phyloP scores from a whole-genome alignment of 2,329 filamentous ascomycete genomes.

The Phymatotrichopsis omnivora region DNA sequence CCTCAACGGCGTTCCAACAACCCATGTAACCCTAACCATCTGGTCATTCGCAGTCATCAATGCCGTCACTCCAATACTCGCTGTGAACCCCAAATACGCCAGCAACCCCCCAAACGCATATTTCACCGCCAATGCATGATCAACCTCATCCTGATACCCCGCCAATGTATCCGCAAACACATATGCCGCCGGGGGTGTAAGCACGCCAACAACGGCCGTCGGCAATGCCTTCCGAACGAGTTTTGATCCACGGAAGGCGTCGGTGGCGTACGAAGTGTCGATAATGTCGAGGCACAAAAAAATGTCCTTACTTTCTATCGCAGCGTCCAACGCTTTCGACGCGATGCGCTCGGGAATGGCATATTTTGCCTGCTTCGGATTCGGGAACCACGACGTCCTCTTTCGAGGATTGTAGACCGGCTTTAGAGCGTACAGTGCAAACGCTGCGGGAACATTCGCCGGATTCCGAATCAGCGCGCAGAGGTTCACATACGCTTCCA shows the following conservation, averaged over 20 bases:
- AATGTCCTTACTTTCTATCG: constrained; percentile 69
- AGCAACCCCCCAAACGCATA: constrained; percentile 71
- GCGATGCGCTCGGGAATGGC: constrained; percentile 64
- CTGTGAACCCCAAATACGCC: constrained; percentile 72
- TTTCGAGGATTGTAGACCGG: constrained; percentile 41
- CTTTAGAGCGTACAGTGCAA: constrained; percentile 76
- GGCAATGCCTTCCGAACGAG: constrained; percentile 56
- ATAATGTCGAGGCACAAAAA: constrained; percentile 66
- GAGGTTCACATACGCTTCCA: constrained; percentile 64
- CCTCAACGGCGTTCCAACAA: constrained; percentile 66
- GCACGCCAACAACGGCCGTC: constrained; percentile 42
- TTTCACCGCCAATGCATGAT: constrained; percentile 60
- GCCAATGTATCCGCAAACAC: constrained; percentile 58
- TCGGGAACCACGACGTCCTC: constrained; percentile 40
- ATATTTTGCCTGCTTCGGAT: constrained; percentile 57
- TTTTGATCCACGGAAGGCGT: constrained; percentile 58
- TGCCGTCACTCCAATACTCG: constrained; percentile 71
- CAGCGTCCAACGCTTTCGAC: constrained; percentile 63
- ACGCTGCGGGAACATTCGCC: constrained; percentile 66
- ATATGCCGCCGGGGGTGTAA: constrained; percentile 58
- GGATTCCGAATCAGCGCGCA: constrained; percentile 64
- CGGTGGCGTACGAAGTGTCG: constrained; percentile 56
- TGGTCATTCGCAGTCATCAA: constrained; percentile 85
- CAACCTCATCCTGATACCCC: constrained; percentile 63
- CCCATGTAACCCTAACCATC: constrained; percentile 89